These are phyloP conservation scores for Aspergillus neotritici DNA, from an alignment of 2,329 filamentous ascomycete genomes.

Conservation along the genomic window DNA sequence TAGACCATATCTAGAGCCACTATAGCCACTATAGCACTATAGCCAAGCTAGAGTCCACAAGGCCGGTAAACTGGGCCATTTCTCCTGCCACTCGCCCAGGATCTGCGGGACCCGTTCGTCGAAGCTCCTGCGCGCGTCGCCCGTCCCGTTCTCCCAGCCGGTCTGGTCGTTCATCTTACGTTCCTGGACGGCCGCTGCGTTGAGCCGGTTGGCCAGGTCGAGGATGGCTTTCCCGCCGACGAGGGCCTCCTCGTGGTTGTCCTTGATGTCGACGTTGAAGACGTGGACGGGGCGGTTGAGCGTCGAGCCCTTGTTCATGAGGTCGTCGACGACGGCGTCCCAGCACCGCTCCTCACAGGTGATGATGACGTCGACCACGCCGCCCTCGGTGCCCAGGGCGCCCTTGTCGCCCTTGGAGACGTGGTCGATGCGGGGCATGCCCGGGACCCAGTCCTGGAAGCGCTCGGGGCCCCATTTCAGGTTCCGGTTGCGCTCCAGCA, in stretches of 20 bases:
- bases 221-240: conserved; percentile 87
- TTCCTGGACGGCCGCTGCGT: conserved; percentile 73
- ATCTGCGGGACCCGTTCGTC: conserved; percentile 92
- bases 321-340: conserved; percentile 93
- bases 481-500: conserved; percentile 84
- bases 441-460: conserved; percentile 96
- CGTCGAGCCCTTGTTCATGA: conserved; percentile 76
- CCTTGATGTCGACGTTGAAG: conserved; percentile 96
- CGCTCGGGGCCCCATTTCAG: conserved; percentile 95
- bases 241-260: conserved; percentile 94
- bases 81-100: conserved; percentile 86
- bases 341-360: conserved; percentile 98
- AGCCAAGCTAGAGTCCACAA: conserved; percentile 97
- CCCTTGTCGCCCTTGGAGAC: conserved; percentile 65
- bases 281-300: conserved; percentile 93
- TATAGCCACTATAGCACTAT: too few species aligned
- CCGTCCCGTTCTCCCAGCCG: conserved; percentile 65
- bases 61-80: conserved; percentile 84
- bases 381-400: conserved; percentile 73
- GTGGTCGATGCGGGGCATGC: conserved; percentile 73
- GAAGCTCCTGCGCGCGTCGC: conserved; percentile 66
- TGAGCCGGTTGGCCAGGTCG: conserved; percentile 80
- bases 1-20: too few species aligned
- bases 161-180: conserved; percentile 58
- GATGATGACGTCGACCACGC: conserved; percentile 87